Percentiles rank a stretch among this genome's conserved stretches.
phyloP scores from a whole-genome alignment of 2,329 filamentous ascomycete genomes.

The Colletotrichum tanaceti region DNA sequence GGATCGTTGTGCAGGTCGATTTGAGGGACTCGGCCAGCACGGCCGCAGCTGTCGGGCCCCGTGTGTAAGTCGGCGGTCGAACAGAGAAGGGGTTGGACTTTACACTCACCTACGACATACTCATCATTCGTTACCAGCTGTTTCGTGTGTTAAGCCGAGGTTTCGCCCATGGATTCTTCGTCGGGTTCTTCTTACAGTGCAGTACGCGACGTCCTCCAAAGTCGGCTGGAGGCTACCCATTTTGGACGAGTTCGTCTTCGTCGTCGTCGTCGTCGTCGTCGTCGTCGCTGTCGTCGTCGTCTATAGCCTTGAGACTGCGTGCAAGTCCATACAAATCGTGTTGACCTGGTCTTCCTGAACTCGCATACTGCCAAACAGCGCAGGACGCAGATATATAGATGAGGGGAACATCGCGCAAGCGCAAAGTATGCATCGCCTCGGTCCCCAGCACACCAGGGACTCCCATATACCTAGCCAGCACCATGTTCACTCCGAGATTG shows the following conservation, averaged over 20 bases:
- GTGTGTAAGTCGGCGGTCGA: conserved; percentile 3
- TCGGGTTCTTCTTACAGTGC: conserved; percentile 17
- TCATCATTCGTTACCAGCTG: conserved; percentile 42
- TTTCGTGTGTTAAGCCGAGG: background rate
- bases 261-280: background rate
- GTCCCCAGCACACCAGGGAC: background rate
- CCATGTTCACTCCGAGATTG: background rate
- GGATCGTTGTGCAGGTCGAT: conserved; percentile 32
- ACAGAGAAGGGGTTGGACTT: background rate
- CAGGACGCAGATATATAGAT: background rate
- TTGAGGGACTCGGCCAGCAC: conserved; percentile 41
- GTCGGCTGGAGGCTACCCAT: conserved; percentile 28
- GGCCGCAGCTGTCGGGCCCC: conserved; percentile 17
- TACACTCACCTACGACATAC: conserved; percentile 38
- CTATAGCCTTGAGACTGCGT: background rate
- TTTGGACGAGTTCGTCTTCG: background rate
- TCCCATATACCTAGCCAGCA: background rate
- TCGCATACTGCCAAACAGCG: background rate
- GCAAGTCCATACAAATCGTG: background rate
- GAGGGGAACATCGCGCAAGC: background rate
- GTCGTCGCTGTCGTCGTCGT: too few relatives aligned
- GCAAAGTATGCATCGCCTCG: background rate
- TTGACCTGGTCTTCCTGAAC: rapidly evolving
- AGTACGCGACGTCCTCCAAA: conserved; percentile 22
- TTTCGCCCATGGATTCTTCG: background rate